Percentiles rank a stretch among this genome's conserved stretches.
These are phyloP conservation scores for Neofusicoccum kwambonambiense DNA, from an alignment of 2,329 filamentous ascomycete genomes.

Conservation along the genomic window DNA sequence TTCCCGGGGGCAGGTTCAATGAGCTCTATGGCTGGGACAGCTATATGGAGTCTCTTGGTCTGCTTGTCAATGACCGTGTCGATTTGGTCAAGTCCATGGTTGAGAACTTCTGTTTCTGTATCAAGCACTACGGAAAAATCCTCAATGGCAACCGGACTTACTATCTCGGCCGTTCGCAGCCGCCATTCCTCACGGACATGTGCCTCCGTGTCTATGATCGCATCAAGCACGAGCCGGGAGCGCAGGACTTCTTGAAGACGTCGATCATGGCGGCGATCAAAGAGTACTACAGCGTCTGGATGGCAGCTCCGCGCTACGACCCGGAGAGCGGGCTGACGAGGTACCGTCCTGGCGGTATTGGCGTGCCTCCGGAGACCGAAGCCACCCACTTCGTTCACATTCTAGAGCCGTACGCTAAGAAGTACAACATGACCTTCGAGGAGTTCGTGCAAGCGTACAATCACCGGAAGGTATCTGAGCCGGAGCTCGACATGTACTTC, in stretches of 20 bases:
- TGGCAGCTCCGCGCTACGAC: conserved; percentile 68
- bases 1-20: conserved; percentile 95
- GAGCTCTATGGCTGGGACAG: conserved; percentile 99
- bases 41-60: conserved; percentile 93
- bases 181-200: conserved; percentile 97
- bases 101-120: conserved; percentile 94
- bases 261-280: conserved; percentile 92
- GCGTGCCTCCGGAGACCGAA: conserved; percentile 90
- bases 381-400: conserved; percentile 82
- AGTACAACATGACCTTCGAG: conserved; percentile 76
- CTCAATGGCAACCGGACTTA: conserved; percentile 96
- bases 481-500: conserved; percentile 92
- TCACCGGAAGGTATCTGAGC: conserved; percentile 69
- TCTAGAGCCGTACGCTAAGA: conserved; percentile 76
- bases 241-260: conserved; percentile 75
- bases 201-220: conserved; percentile 88
- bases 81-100: conserved; percentile 94
- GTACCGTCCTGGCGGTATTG: conserved; percentile 79
- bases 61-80: conserved; percentile 80
- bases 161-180: conserved; percentile 91
- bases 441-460: conserved; percentile 92
- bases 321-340: conserved; percentile 75
- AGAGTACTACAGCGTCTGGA: conserved; percentile 92
- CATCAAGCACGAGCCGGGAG: conserved; percentile 80
- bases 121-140: conserved; percentile 97